phyloP scores from a whole-genome alignment of 768 basidiomycete species.

The Hericium erinaceus region DNA sequence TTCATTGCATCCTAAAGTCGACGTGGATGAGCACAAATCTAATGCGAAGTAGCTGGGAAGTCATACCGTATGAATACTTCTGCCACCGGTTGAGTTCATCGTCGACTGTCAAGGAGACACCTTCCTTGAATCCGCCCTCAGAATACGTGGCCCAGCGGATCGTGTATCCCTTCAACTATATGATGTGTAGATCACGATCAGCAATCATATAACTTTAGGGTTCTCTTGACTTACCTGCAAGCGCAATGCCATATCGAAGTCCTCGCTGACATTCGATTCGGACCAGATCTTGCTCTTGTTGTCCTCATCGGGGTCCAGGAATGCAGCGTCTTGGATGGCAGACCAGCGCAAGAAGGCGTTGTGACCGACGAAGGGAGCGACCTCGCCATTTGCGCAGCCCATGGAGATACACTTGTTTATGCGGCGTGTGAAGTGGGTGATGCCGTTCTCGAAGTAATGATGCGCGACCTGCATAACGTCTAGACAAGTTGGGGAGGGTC shows the following conservation, averaged over 20 bases:
- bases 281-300: conserved; percentile 67
- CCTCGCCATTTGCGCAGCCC: conserved; percentile 72
- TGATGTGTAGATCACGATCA: background rate
- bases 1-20: conserved; percentile 50
- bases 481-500: conserved; percentile 11
- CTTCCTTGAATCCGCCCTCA: conserved; percentile 82
- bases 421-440: conserved; percentile 79
- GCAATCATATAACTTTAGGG: background rate
- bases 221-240: conserved; percentile 28
- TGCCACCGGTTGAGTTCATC: conserved; percentile 93
- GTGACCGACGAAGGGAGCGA: conserved; percentile 79
- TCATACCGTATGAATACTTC: conserved; percentile 68
- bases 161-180: conserved; percentile 48
- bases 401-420: conserved; percentile 81
- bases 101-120: conserved; percentile 81
- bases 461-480: conserved; percentile 87
- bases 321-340: conserved; percentile 79
- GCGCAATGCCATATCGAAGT: conserved; percentile 73
- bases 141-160: conserved; percentile 85
- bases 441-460: conserved; percentile 87
- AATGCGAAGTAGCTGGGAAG: background rate
- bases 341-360: conserved; percentile 88
- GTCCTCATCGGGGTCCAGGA: conserved; percentile 56
- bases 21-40: background rate
- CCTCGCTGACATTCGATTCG: conserved; percentile 74